These are phyloP conservation scores for Ganoderma sinense DNA, from an alignment of 1,284 basidiomycete genomes.

Conservation along the genomic window DNA sequence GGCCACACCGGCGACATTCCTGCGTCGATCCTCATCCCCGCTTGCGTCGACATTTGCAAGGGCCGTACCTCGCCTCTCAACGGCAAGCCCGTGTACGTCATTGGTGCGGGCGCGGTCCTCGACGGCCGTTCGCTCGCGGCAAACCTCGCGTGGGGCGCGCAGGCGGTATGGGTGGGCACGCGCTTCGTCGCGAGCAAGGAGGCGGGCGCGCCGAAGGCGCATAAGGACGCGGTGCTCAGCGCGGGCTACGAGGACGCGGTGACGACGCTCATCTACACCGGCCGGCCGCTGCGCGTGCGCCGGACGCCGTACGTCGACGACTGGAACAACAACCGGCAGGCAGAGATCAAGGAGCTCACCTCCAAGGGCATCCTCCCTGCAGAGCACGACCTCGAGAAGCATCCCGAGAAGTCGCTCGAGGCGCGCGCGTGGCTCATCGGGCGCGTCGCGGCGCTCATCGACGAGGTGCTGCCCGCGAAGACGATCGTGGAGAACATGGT, in stretches of 20 bases:
- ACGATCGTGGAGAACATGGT: constrained; percentile 87
- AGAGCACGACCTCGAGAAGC: constrained; percentile 72
- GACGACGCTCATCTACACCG: constrained; percentile 86
- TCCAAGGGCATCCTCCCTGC: constrained; percentile 81
- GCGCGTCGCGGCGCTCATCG: constrained; percentile 76
- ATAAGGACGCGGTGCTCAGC: constrained; percentile 78
- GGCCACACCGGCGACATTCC: constrained; percentile 84
- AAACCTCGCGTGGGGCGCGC: constrained; percentile 84
- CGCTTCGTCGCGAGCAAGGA: constrained; percentile 88
- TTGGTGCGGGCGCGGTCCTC: constrained; percentile 88
- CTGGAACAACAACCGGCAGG: constrained; percentile 67
- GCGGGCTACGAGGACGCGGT: constrained; percentile 77
- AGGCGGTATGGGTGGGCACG: constrained; percentile 76
- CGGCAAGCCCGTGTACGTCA: constrained; percentile 80
- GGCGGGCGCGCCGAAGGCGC: constrained; percentile 82
- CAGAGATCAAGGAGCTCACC: constrained; percentile 80
- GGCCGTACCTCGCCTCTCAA: constrained; percentile 80
- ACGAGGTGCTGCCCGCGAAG: constrained; percentile 81
- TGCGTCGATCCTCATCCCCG: constrained; percentile 82
- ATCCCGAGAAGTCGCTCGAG: constrained; percentile 75
- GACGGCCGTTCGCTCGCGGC: constrained; percentile 89
- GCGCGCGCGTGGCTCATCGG: constrained; percentile 80
- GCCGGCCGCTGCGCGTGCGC: constrained; percentile 85
- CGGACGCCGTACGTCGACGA: constrained; percentile 81
- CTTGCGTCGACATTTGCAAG: constrained; percentile 83